A percentile compares a stretch with the other conserved stretches of the same genome.
These are phyloP conservation scores for Conticribra guillardii DNA, from an alignment of 108 stramenopile species.

Conservation along the genomic window DNA sequence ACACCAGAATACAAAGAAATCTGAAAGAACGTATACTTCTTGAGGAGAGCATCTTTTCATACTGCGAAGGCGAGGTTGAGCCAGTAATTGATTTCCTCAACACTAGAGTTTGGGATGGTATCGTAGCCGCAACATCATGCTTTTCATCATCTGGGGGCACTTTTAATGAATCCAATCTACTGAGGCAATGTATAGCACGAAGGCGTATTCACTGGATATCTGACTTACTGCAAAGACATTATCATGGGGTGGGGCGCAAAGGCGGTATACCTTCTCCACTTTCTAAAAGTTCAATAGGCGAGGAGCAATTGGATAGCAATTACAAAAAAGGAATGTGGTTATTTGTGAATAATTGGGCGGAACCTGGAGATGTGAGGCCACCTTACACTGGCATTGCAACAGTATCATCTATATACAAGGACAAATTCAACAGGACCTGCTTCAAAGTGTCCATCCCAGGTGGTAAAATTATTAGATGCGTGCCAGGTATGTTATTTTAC, in stretches of 20 bases:
- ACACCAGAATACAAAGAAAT: conserved; percentile 27
- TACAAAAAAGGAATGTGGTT: conserved; percentile 34
- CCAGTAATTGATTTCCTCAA: conserved; percentile 25
- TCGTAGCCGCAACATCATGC: conserved; percentile 26
- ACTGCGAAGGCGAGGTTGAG: conserved; percentile 18
- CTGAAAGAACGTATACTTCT: conserved; percentile 24
- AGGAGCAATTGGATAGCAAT: background rate
- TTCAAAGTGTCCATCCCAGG: conserved; percentile 11
- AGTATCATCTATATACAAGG: conserved; percentile 4
- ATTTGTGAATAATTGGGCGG: conserved; percentile 34
- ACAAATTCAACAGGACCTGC: conserved; percentile 5
- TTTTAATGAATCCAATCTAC: background rate
- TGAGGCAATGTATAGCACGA: conserved; percentile 42
- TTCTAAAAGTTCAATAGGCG: background rate
- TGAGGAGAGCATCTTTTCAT: conserved; percentile 31
- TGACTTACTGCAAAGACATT: background rate
- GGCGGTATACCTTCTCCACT: background rate
- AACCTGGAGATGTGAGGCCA: conserved; percentile 8
- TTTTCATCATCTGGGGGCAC: background rate
- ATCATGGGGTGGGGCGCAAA: conserved; percentile 1
- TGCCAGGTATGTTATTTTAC: conserved; percentile 8
- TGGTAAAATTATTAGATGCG: conserved; percentile 16
- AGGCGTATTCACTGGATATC: conserved; percentile 40
- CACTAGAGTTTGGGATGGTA: conserved; percentile 30
- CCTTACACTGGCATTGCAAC: conserved; percentile 24